Conservation (phyloP, 768 basidiomycete species). For the Leucogyrophana mollusca region DNA sequence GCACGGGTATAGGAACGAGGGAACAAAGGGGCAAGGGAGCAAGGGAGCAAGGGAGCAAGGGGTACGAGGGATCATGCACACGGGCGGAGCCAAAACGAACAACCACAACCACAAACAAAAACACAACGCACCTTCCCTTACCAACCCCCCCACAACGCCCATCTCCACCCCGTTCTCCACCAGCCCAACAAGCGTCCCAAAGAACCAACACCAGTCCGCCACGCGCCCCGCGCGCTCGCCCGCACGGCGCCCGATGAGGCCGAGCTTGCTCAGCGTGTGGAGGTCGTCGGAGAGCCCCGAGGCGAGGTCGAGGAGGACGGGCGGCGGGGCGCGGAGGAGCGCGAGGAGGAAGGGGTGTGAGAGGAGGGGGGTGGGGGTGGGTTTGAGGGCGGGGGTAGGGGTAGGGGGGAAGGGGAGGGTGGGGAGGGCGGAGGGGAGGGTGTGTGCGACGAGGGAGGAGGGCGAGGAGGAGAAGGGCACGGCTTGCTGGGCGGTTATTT, state of each 20-base stretch:
- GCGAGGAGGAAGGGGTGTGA: conserved; percentile 69
- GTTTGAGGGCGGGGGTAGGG: conserved; percentile 12
- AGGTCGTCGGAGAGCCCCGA: conserved; percentile 77
- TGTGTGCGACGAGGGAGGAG: conserved; percentile 23
- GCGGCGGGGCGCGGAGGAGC: conserved; percentile 77
- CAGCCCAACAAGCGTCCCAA: conserved; percentile 73
- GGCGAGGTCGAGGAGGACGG: conserved; percentile 75
- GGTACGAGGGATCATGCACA: conserved; percentile 1
- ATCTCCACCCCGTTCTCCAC: conserved; percentile 84
- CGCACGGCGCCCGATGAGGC: conserved; percentile 59
- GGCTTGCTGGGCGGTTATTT: conserved; percentile 68
- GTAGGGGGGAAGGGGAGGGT: conserved; percentile 23
- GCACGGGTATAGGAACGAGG: conserved; percentile 6
- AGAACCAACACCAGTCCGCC: conserved; percentile 86
- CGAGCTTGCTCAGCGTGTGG: conserved; percentile 71
- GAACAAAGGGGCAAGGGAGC: conserved; percentile 4
- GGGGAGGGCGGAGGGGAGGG: conserved; percentile 12
- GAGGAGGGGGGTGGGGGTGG: conserved; percentile 20
- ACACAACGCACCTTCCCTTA: conserved; percentile 56
- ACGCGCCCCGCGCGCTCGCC: conserved; percentile 73
- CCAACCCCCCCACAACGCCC: conserved; percentile 61
- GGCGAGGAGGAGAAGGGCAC: conserved; percentile 52
- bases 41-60: conserved; percentile 2
- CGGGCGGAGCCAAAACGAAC: conserved; percentile 4
- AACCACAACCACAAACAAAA: too few relatives aligned